Evolutionary conservation across 2,329 filamentous ascomycete species (phyloP), one percentile per base, ranked within the genome.

Genomic region (Cordyceps fumosorosea): DNA sequence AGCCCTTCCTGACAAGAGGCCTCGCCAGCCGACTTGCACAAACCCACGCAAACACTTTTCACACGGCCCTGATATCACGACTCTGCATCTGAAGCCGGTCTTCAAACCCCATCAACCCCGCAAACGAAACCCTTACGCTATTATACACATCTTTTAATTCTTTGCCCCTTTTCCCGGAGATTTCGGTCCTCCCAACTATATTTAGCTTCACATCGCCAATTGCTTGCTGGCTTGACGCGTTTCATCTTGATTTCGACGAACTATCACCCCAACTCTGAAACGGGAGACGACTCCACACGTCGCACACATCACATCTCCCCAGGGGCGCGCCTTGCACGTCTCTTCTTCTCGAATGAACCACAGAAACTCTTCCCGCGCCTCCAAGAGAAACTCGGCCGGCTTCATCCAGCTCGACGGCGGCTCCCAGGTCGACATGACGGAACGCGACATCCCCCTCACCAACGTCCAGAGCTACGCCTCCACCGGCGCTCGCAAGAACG

Each of bases 381-480:
- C 76, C 56, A 70, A 57, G 6, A 45, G 73, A 58, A 72, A 74
- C 58, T 75, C 72, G 53, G 26, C 58, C 40, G 79, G 80, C 63
- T 82, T 82, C 65, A 68, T 80, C 55, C 78, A 75, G 54, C 72
- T 82, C 37, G 73, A 73, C 65, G 69, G 70, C 64, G 67, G 67
- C 44, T 66, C 66, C 34, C 66, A 66, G 62, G 65, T 67, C 70
- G 73, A 74, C 40, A 75, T 75, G 73, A 66, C 69, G 64, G 72
- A 75, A 18, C 69, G 69, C 60, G 68, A 75, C 57, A 87, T 87
- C 53, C 83, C 83, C 22, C 79, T 87, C 62, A 78, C 78, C 16
- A 75, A 77, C 52, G 80, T 89, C 66, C 78, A 76, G 69, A 86
- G 82, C 71, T 80, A 78, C 66, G 78, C 77, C 64, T 79, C 78